Percentiles rank a stretch among this genome's conserved stretches.
phyloP scores from a whole-genome alignment of 805 yeast genomes.

The Torulaspora gathmanii region DNA sequence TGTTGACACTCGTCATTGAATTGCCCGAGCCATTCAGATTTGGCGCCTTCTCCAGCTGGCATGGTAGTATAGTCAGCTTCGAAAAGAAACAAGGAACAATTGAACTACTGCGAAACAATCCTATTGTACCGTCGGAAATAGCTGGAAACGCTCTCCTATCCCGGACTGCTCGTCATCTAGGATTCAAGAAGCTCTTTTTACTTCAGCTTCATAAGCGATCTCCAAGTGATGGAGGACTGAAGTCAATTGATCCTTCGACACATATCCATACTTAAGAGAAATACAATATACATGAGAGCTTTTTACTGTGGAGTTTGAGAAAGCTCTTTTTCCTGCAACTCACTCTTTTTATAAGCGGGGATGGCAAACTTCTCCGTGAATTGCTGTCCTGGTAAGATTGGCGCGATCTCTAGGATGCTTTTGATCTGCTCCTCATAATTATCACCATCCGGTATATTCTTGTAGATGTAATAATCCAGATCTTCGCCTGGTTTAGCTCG shows the following conservation, averaged over 20 bases:
- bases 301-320: constrained; percentile 6
- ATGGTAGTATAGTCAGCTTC: constrained; percentile 12
- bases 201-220: neutral
- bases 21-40: neutral
- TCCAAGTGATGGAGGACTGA: neutral
- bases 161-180: constrained; percentile 9
- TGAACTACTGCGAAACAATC: constrained; percentile 9
- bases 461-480: constrained; percentile 64
- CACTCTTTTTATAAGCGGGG: constrained; percentile 59
- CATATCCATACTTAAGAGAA: neutral
- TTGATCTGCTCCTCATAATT: constrained; percentile 50
- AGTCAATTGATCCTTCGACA: neutral
- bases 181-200: constrained; percentile 16
- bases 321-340: constrained; percentile 20
- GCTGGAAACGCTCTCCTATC: constrained; percentile 10
- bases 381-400: constrained; percentile 77
- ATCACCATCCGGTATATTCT: constrained; percentile 51
- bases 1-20: constrained; percentile 10
- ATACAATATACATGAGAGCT: neutral
- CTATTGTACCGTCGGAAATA: constrained; percentile 10
- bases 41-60: constrained; percentile 16
- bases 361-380: constrained; percentile 60
- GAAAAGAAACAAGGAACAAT: constrained; percentile 11
- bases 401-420: constrained; percentile 61
- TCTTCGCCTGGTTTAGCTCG: constrained; percentile 41